Evolutionary conservation across 805 yeast genomes (phyloP), one percentile per base, ranked within the genome.

Genomic region (Cyberlindnera mississippiensis): DNA sequence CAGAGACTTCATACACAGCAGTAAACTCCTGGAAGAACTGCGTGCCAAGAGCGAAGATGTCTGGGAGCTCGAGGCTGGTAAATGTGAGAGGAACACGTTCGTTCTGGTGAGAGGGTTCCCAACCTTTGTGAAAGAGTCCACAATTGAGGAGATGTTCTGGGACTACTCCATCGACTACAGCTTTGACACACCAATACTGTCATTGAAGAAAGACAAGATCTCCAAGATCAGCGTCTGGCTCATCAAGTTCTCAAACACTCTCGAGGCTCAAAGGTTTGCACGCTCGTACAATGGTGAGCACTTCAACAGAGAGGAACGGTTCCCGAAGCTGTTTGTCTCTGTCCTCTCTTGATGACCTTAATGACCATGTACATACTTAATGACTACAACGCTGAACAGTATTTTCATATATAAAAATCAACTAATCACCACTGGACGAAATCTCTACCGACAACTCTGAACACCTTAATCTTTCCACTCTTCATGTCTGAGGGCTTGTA

Each of bases 381-480:
- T 11, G 27, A 24, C 11, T 8, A 24, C 11, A 24, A 24, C 11
- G 27, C 8, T 11, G 10, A 8, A 24, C 27, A 24, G 10, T 24
- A 8, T 8, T 11, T 24, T 24, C 27, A 24, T 8, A 24, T 8
- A 24, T 11, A 8, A 8, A 8, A 24, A 8, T 8, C 27, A 24
- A 24, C 27, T 13, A 18, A n/a, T 53, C 50, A 77, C 96, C 96
- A 89, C 4, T 80, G 83, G 32, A 88, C 75, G 54, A 73, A 81
- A 28, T 75, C 79, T 46, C 87, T 76, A 11, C 85, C 86, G 26
- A 89, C 82, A 6, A 78, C 76, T 56, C 98, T 76, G 63, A 81
- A 93, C 4, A 90, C 85, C 49, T 85, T 75, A 11, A 91, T 66
- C 52, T 78, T 80, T 4, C 99, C 99, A 44, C 78, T 68, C 57